phyloP scores from a whole-genome alignment of 1,139 yeast genomes.

The Arxiozyma telluris region DNA sequence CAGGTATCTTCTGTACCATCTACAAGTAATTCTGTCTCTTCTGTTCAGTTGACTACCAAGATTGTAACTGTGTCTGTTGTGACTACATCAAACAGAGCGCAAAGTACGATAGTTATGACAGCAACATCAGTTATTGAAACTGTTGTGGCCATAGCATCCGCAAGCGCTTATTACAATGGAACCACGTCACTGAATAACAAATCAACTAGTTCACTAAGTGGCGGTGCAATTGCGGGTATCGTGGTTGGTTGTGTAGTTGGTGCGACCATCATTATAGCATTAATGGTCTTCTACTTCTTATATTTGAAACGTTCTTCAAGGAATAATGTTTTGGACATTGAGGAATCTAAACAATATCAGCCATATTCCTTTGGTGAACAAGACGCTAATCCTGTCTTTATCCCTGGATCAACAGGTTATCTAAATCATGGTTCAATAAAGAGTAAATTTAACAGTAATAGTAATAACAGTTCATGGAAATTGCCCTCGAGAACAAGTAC shows the following conservation, averaged over 20 bases:
- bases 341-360: constrained; percentile 29
- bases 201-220: constrained; percentile 31
- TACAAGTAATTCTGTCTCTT: constrained; percentile 6
- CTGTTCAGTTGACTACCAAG: constrained; percentile 11
- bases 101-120: constrained; percentile 14
- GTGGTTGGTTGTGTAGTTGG: constrained; percentile 56
- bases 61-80: constrained; percentile 9
- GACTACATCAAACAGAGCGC: constrained; percentile 6
- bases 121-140: constrained; percentile 13
- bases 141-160: constrained; percentile 8
- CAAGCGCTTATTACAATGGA: constrained; percentile 2
- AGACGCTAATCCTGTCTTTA: constrained; percentile 21
- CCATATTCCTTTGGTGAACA: constrained; percentile 30
- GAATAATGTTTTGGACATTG: constrained; percentile 8
- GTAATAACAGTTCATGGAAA: constrained; percentile 6
- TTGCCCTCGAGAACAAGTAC: constrained; percentile 15
- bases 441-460: background rate
- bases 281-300: constrained; percentile 39
- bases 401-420: constrained; percentile 7
- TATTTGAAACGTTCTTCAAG: constrained; percentile 28
- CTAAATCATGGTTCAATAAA: background rate
- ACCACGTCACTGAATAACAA: constrained; percentile 6
- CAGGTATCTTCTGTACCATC: background rate
- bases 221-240: constrained; percentile 66
- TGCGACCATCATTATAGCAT: constrained; percentile 31